Evolutionary conservation across 306 rosid genomes (phyloP).

Genomic region (Vigna angularis): DNA sequence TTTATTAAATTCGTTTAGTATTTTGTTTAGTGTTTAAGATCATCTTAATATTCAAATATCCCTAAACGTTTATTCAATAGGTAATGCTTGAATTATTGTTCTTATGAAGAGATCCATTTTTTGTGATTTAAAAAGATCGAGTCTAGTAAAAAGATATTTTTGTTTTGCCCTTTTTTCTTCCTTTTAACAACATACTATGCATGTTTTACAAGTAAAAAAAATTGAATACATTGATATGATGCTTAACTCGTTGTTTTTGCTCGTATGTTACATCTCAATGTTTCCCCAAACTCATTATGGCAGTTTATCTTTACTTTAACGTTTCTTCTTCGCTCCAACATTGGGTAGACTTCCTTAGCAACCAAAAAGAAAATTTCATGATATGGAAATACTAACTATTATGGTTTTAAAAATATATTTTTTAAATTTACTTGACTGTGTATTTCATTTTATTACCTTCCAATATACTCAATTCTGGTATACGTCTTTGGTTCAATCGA

Average conservation of each 20-base stretch:
- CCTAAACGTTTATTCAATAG: too few species aligned
- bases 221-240: neutral
- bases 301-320: conserved; percentile 18
- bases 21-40: too few species aligned
- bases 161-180: too few species aligned
- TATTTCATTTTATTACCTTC: conserved; percentile 6
- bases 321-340: neutral
- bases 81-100: too few species aligned
- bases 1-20: too few species aligned
- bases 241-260: neutral
- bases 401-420: neutral
- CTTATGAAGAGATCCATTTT: too few species aligned
- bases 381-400: neutral
- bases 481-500: neutral
- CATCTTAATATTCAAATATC: too few species aligned
- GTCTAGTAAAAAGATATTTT: too few species aligned
- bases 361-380: neutral
- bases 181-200: neutral
- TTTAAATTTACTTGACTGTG: neutral
- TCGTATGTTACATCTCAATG: neutral
- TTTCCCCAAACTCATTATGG: conserved; percentile 1
- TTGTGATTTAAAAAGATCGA: too few species aligned
- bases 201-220: neutral
- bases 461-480: neutral
- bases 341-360: neutral